These are phyloP conservation scores for Suaeda aralocaspica DNA, from an alignment of 148 eudicot species.

Conservation along the genomic window DNA sequence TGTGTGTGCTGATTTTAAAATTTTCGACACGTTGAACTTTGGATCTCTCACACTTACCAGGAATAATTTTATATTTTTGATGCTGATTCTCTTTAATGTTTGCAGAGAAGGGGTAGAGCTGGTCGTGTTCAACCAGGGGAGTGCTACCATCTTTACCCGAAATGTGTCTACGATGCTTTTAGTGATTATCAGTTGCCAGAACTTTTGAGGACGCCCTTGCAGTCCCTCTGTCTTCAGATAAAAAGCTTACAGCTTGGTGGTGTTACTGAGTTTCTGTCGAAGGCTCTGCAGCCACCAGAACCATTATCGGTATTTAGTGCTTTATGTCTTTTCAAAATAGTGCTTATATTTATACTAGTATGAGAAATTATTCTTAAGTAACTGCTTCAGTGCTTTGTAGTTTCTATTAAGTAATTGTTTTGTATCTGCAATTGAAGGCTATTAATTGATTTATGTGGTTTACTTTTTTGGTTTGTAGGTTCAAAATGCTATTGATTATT, in stretches of 20 bases:
- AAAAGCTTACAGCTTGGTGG: constrained; percentile 87
- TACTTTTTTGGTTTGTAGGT: constrained; percentile 45
- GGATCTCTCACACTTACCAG: neutral
- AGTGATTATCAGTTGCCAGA: constrained; percentile 96
- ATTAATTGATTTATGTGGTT: neutral
- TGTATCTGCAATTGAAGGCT: neutral
- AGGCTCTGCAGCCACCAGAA: constrained; percentile 90
- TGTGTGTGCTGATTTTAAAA: too few species aligned
- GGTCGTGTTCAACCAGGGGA: constrained; percentile 99
- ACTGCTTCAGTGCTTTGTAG: neutral
- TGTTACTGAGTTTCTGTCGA: constrained; percentile 77
- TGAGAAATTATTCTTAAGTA: neutral
- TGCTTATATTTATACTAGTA: neutral
- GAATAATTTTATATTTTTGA: neutral
- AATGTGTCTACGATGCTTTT: constrained; percentile 82
- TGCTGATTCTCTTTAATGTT: constrained; percentile 16
- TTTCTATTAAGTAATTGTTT: neutral
- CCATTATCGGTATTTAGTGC: constrained; percentile 60
- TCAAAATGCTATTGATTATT: constrained; percentile 88
- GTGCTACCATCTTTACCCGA: constrained; percentile 91
- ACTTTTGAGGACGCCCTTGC: constrained; percentile 93
- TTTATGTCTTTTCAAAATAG: neutral
- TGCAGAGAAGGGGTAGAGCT: constrained; percentile 92
- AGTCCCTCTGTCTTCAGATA: constrained; percentile 94
- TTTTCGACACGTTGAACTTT: neutral